Evolutionary conservation across 179 eudicot species (phyloP).

Genomic region (Sideroxylon spinosum): DNA sequence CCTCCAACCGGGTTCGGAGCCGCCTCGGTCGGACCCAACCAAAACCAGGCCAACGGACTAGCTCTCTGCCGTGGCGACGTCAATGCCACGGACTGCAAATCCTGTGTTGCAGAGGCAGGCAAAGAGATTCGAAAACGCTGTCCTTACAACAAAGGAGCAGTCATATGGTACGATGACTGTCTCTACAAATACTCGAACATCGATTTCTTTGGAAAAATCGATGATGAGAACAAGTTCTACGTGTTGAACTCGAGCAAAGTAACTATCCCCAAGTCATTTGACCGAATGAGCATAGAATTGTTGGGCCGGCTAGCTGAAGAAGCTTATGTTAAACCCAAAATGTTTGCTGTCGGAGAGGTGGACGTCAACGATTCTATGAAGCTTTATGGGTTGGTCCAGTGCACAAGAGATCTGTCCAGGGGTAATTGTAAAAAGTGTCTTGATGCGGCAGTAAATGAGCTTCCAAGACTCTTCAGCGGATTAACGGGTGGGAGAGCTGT

Average conservation of each 20-base stretch:
- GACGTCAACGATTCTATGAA: conserved; percentile 3
- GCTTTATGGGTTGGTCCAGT: conserved; percentile 27
- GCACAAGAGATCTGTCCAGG: conserved; percentile 25
- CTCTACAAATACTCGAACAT: conserved; percentile 18
- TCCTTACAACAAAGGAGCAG: conserved; percentile 16
- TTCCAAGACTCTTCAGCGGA: conserved; percentile 25
- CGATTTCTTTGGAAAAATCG: conserved; percentile 23
- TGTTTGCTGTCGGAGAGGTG: conserved; percentile 18
- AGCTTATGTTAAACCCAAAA: conserved; percentile 17
- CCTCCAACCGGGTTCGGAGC: conserved; percentile 21
- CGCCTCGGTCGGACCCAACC: conserved; percentile 12
- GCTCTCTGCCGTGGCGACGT: conserved; percentile 41
- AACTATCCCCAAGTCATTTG: conserved; percentile 13
- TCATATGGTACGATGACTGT: conserved; percentile 29
- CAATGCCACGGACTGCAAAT: conserved; percentile 17
- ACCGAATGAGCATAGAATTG: conserved; percentile 11
- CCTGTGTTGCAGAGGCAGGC: conserved; percentile 21
- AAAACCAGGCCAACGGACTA: conserved; percentile 20
- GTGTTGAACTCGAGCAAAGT: conserved; percentile 6
- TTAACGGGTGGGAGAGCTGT: conserved; percentile 27
- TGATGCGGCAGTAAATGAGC: conserved; percentile 14
- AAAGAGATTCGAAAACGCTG: conserved; percentile 16
- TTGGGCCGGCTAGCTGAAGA: conserved; percentile 12
- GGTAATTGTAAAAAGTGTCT: conserved; percentile 24
- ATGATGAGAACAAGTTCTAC: conserved; percentile 1